Evolutionary conservation across 805 yeast genomes (phyloP).

Genomic region (Schwanniomyces vanrijiae): DNA sequence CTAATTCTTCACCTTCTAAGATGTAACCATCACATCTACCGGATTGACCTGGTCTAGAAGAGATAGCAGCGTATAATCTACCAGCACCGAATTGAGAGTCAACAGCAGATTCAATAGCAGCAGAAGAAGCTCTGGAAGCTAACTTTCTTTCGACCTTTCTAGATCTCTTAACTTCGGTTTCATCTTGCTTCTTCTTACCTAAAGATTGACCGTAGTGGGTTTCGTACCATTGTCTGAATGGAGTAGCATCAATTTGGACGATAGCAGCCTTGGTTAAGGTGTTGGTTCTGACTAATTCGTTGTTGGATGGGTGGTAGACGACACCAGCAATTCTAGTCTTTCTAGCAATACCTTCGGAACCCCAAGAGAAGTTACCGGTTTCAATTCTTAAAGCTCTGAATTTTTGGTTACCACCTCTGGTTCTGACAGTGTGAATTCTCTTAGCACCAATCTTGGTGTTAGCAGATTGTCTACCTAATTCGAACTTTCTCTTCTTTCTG

Average conservation of each 20-base stretch:
- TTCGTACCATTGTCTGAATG: conserved; percentile 99
- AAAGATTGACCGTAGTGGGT: conserved; percentile 93
- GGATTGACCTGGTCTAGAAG: conserved; percentile 99
- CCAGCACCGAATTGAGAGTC: conserved; percentile 98
- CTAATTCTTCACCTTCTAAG: conserved; percentile 99
- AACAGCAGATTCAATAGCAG: conserved; percentile 87
- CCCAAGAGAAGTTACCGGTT: conserved; percentile 99
- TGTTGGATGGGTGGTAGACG: conserved; percentile 99
- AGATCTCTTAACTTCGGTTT: conserved; percentile 66
- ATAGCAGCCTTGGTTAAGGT: conserved; percentile 98
- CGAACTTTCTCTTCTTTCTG: conserved; percentile 99
- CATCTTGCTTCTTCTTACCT: conserved; percentile 70
- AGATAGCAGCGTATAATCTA: conserved; percentile 96
- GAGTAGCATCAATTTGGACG: conserved; percentile 99
- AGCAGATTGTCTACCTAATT: conserved; percentile 99
- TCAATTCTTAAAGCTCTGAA: conserved; percentile 99
- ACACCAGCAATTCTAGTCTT: conserved; percentile 99
- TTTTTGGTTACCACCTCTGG: conserved; percentile 99
- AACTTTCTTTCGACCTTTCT: conserved; percentile 86
- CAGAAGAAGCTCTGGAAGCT: conserved; percentile 84
- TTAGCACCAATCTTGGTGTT: conserved; percentile 98
- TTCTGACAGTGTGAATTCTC: conserved; percentile 99
- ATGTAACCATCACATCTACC: conserved; percentile 99
- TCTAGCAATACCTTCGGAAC: conserved; percentile 96
- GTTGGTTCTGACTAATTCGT: conserved; percentile 99